phyloP scores from a whole-genome alignment of 192 early-diverging fungal species.

The Gamsiella multidivaricata region DNA sequence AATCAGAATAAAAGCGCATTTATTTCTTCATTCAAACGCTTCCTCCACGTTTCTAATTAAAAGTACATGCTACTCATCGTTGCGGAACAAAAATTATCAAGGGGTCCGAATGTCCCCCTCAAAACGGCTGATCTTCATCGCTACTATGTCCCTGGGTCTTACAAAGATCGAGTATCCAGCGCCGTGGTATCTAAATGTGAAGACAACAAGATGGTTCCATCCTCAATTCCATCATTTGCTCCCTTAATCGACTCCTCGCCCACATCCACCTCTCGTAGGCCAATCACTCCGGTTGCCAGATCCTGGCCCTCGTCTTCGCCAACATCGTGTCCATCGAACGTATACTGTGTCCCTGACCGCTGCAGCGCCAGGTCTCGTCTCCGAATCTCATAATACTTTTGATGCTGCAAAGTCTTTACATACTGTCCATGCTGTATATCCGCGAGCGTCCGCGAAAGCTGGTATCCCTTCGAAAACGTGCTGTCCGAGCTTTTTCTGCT shows the following conservation, averaged over 20 bases:
- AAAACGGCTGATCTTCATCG: no score
- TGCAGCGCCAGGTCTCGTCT: neutral
- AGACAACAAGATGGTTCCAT: neutral
- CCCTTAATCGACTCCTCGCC: constrained; percentile 32
- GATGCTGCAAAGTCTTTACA: constrained; percentile 22
- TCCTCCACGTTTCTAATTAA: no score
- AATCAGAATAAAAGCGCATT: no score
- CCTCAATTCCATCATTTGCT: neutral
- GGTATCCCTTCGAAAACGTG: constrained; percentile 4
- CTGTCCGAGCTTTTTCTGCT: neutral
- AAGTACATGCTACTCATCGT: no score
- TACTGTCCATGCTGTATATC: constrained; percentile 37
- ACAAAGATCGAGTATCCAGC: no score
- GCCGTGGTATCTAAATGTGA: constrained; percentile 5
- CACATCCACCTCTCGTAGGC: constrained; percentile 24
- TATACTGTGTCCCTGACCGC: neutral
- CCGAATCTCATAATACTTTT: constrained; percentile 33
- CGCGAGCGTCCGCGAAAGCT: constrained; percentile 15
- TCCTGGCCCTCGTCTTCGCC: constrained; percentile 6
- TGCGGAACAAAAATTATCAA: no score
- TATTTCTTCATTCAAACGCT: no score
- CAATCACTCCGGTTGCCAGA: constrained; percentile 24
- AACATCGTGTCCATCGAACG: neutral
- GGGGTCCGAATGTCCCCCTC: no score
- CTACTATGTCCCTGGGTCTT: no score